Percentiles rank a stretch among this genome's conserved stretches.
phyloP scores from a whole-genome alignment of 495 filamentous ascomycete genomes.

The Penicillium antarcticum region DNA sequence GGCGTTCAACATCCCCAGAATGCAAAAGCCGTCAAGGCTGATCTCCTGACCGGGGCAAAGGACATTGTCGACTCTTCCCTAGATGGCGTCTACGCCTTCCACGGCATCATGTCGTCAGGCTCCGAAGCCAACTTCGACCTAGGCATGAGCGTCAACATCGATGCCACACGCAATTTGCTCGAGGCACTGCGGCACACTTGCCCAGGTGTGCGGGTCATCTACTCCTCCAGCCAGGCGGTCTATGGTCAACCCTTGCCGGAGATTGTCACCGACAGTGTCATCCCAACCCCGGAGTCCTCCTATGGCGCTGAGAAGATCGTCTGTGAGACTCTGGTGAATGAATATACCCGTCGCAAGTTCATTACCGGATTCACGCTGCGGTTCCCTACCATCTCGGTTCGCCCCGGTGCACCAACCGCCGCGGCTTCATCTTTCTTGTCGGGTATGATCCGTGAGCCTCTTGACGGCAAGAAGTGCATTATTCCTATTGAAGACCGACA shows the following conservation, averaged over 20 bases:
- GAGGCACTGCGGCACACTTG: constrained; percentile 52
- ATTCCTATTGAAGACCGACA: constrained; percentile 59
- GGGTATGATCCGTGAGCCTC: constrained; percentile 63
- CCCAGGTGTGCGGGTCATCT: constrained; percentile 61
- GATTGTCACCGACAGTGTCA: constrained; percentile 49
- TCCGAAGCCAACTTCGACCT: constrained; percentile 70
- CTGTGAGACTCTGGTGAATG: constrained; percentile 68
- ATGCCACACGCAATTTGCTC: constrained; percentile 61
- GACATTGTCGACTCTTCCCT: constrained; percentile 51
- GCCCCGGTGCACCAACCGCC: constrained; percentile 64
- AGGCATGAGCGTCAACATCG: constrained; percentile 67
- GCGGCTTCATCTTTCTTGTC: constrained; percentile 69
- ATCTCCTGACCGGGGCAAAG: constrained; percentile 52
- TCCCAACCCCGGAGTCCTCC: constrained; percentile 64
- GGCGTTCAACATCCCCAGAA: constrained; percentile 51
- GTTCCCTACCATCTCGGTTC: constrained; percentile 69
- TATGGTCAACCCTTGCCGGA: constrained; percentile 53
- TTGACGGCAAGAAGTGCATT: constrained; percentile 56
- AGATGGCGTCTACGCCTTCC: constrained; percentile 68
- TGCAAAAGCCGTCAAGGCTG: constrained; percentile 50
- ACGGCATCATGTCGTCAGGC: constrained; percentile 78
- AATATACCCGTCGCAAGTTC: constrained; percentile 63
- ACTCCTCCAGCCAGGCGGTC: constrained; percentile 55
- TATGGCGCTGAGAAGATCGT: constrained; percentile 76
- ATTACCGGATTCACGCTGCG: constrained; percentile 63